Base-by-base conservation (phyloP, 225 moss, liverwort and hornwort species). In the Sphagnum contortum region DNA sequence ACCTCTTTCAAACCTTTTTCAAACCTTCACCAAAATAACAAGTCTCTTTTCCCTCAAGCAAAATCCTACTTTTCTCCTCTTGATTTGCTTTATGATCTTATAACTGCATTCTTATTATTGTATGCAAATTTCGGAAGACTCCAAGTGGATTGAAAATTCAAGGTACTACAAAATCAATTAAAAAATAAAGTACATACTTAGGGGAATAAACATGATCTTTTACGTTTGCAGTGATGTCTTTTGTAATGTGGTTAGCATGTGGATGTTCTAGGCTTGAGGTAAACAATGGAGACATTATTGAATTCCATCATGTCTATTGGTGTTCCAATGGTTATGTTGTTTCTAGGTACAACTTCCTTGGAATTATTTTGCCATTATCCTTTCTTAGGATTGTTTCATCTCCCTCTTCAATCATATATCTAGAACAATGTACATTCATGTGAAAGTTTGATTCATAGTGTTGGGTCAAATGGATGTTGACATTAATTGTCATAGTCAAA, bases 391-490 rank as follows among this genome's bases (percentile, higher is more conserved):
- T 29, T 29, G 29, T 29, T 29, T 29, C 29, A 29, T 29, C 29
- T 29, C 29, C 29, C 29, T 29, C 29, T 29, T 0, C 29, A 29
- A 29, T 1, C 0, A 61, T 61, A 14, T 61, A 0, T n/a, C 46
- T 61, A 48, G 11, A 63, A 12, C 9, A 12, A 48, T 47, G 14
- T 3, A 29, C 89, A 46, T 72, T 89, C 51, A 68, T 92, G n/a
- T 92, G 89, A 69, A 84, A 87, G 58, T 89, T 92, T 59, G 92
- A 92, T 68, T 89, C 48, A 92, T 89, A 49, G 92, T 92, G 57
- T 85, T 92, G 4, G 92, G 87, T 75, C 83, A 92, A 70, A 89
- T 92, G 91, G 91, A 92, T 63, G 65, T 82, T 57, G 89, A 89
- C 44, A 87, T 87, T 70, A 89, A 89, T 68, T 76, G 89, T 10